phyloP scores from a whole-genome alignment of 108 stramenopile species.

The Cyclotella atomus region DNA sequence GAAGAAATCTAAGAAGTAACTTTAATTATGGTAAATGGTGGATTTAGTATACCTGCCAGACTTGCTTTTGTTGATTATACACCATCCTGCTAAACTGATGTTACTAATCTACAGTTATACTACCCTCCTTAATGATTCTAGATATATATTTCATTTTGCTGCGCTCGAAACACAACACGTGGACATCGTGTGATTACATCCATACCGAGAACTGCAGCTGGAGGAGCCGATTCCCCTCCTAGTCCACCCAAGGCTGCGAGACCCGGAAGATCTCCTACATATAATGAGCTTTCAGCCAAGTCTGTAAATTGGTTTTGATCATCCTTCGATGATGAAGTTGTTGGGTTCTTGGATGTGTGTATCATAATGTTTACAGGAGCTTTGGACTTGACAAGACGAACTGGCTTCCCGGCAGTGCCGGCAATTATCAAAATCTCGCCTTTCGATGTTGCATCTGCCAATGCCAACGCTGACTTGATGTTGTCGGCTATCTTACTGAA shows the following conservation, averaged over 20 bases:
- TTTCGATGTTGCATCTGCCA: conserved; percentile 52
- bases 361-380: conserved; percentile 16
- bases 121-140: too few species aligned
- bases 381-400: conserved; percentile 55
- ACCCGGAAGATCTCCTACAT: conserved; percentile 81
- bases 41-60: too few species aligned
- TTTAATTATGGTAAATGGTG: too few species aligned
- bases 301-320: neutral
- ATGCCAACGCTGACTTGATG: conserved; percentile 56
- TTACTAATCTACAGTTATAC: too few species aligned
- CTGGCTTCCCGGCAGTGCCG: conserved; percentile 53
- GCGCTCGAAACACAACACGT: conserved; percentile 62
- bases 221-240: conserved; percentile 64
- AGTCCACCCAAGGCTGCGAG: conserved; percentile 71
- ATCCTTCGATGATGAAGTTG: conserved; percentile 18
- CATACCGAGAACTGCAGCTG: conserved; percentile 79
- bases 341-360: conserved; percentile 22
- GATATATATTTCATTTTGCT: conserved; percentile 67
- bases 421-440: conserved; percentile 67
- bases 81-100: too few species aligned
- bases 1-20: conserved; percentile 18
- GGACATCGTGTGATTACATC: conserved; percentile 62
- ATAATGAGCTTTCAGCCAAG: conserved; percentile 48
- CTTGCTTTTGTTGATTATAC: too few species aligned
- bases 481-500: conserved; percentile 56